phyloP scores from a whole-genome alignment of 2,329 filamentous ascomycete species.

The Aspergillus neoniger region DNA sequence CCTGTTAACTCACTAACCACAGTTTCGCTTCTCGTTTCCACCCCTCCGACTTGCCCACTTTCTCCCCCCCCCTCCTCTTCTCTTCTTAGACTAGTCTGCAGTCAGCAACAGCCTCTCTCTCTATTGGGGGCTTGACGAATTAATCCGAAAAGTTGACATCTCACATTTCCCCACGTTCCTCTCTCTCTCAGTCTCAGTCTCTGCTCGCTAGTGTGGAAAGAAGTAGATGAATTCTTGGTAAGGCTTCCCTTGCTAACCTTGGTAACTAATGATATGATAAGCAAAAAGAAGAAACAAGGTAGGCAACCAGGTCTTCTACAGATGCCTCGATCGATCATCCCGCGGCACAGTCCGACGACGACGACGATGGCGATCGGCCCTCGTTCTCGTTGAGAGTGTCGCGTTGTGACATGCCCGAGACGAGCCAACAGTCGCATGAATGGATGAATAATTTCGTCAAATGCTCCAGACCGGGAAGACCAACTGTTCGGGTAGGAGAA shows the following conservation, averaged over 20 bases:
- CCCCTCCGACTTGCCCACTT: not conserved
- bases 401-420: slow-evolving; percentile 5
- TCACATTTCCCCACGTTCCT: slow-evolving; percentile 17
- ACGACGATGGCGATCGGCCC: not conserved
- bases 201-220: not conserved
- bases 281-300: not conserved
- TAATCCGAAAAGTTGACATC: slow-evolving; percentile 15
- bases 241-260: not conserved
- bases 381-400: slow-evolving; percentile 3
- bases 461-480: not conserved
- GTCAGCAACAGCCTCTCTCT: not conserved
- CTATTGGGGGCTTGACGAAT: not conserved
- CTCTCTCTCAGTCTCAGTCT: not conserved
- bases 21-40: not conserved
- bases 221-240: not conserved
- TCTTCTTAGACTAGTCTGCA: not conserved
- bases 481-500: not conserved
- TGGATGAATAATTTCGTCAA: not conserved
- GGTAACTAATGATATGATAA: not conserved
- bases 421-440: slow-evolving; percentile 1
- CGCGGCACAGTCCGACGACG: slow-evolving; percentile 6
- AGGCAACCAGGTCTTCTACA: slow-evolving; percentile 2
- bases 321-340: slow-evolving; percentile 13
- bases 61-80: slow-evolving; percentile 1
- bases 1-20: not conserved